phyloP scores from a whole-genome alignment of 306 rosid species.

The Cicer chorassanicum region DNA sequence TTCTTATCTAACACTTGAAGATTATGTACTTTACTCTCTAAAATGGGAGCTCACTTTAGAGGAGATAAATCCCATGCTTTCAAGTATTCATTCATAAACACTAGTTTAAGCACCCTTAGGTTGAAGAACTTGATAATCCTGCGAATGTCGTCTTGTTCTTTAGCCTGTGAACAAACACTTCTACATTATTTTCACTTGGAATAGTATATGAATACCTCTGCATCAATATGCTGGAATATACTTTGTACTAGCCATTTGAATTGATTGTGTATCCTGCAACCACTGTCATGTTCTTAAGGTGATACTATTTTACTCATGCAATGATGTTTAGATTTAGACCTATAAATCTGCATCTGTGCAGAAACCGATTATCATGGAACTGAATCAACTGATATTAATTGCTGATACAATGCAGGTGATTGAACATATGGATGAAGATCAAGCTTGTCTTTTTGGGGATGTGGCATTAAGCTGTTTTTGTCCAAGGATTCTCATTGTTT shows the following conservation, averaged over 20 bases:
- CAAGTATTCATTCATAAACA: constrained; percentile 22
- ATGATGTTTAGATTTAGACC: constrained; percentile 15
- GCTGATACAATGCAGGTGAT: constrained; percentile 64
- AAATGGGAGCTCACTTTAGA: neutral
- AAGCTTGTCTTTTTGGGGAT: constrained; percentile 79
- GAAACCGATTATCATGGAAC: constrained; percentile 26
- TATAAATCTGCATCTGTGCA: neutral
- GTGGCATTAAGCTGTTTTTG: constrained; percentile 68
- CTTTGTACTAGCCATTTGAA: constrained; percentile 18
- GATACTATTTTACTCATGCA: constrained; percentile 19
- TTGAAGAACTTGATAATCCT: neutral
- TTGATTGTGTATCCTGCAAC: constrained; percentile 30
- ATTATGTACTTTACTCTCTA: constrained; percentile 5
- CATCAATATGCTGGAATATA: constrained; percentile 6
- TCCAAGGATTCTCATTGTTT: constrained; percentile 86
- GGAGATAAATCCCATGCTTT: neutral
- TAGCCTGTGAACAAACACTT: constrained; percentile 13
- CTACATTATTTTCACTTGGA: constrained; percentile 8
- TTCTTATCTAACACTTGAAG: neutral
- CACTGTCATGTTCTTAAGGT: constrained; percentile 23
- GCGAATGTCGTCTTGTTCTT: constrained; percentile 10
- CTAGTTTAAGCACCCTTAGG: constrained; percentile 10
- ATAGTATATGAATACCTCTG: neutral
- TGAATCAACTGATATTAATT: constrained; percentile 33
- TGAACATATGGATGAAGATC: constrained; percentile 97